Conservation (phyloP, 2,329 filamentous ascomycete species). For the Stromatinia cepivora region DNA sequence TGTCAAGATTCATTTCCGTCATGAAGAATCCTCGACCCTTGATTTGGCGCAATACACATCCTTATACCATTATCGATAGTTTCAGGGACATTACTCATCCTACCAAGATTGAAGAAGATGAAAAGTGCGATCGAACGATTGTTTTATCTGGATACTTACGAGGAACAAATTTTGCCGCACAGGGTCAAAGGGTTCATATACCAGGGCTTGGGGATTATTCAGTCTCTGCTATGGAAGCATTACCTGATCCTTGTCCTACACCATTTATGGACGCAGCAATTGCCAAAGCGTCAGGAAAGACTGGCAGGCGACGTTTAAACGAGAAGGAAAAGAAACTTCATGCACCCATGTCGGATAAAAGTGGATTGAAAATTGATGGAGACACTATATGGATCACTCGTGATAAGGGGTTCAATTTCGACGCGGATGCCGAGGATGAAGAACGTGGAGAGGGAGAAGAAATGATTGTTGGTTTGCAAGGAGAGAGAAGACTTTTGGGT, state of each 20-base stretch:
- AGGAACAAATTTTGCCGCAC: conserved; percentile 87
- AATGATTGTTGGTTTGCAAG: conserved; percentile 86
- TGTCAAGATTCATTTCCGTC: conserved; percentile 91
- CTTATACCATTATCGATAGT: conserved; percentile 89
- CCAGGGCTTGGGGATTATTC: conserved; percentile 89
- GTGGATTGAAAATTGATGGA: conserved; percentile 92
- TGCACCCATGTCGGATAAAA: conserved; percentile 97
- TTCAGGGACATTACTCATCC: conserved; percentile 95
- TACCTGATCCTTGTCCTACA: conserved; percentile 94
- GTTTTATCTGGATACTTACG: conserved; percentile 91
- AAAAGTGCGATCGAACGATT: conserved; percentile 86
- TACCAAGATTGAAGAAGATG: conserved; percentile 82
- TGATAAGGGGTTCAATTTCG: conserved; percentile 74
- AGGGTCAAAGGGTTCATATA: conserved; percentile 85
- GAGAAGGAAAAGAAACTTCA: conserved; percentile 97
- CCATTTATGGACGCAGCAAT: conserved; percentile 85
- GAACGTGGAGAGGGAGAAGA: conserved; percentile 94
- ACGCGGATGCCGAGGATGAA: conserved; percentile 60
- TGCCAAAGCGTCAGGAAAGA: conserved; percentile 81
- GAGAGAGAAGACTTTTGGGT: conserved; percentile 77
- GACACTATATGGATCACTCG: conserved; percentile 89
- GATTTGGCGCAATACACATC: conserved; percentile 94
- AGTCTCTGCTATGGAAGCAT: conserved; percentile 77
- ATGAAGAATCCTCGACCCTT: conserved; percentile 99
- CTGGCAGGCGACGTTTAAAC: conserved; percentile 75